A percentile compares a stretch with the other conserved stretches of the same genome.
phyloP scores from a whole-genome alignment of 2,329 filamentous ascomycete genomes.

The Xylariaceae sp. region DNA sequence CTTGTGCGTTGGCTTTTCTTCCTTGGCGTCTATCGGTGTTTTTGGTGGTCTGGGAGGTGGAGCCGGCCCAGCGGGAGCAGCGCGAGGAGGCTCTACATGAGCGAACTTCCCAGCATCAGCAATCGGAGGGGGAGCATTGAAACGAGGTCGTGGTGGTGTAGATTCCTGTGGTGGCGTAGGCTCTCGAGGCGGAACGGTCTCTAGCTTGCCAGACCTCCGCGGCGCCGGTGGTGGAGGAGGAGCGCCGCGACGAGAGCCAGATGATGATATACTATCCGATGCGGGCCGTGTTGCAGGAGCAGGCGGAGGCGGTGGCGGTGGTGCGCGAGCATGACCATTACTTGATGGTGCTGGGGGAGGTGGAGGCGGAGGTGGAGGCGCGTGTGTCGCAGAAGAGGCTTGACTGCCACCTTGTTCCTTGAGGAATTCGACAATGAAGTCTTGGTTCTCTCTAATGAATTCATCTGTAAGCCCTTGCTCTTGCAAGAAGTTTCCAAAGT shows the following conservation, averaged over 20 bases:
- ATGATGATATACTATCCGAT: conserved; percentile 33
- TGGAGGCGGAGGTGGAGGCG: conserved; percentile 42
- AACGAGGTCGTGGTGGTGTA: conserved; percentile 66
- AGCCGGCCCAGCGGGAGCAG: conserved; percentile 53
- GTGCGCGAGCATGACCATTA: conserved; percentile 35
- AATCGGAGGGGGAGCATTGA: conserved; percentile 81
- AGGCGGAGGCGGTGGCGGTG: conserved; percentile 36
- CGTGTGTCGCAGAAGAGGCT: conserved; percentile 29
- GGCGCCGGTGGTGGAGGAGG: conserved; percentile 57
- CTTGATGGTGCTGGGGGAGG: conserved; percentile 35
- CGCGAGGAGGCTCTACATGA: conserved; percentile 45
- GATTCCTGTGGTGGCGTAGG: conserved; percentile 65
- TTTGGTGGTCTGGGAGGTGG: conserved; percentile 68
- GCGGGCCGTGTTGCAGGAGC: conserved; percentile 21
- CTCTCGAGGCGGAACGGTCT: conserved; percentile 36
- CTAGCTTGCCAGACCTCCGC: conserved; percentile 53
- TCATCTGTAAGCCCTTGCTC: conserved; percentile 62
- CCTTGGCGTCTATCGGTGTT: conserved; percentile 64
- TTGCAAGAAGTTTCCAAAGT: conserved; percentile 61
- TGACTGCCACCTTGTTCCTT: conserved; percentile 49
- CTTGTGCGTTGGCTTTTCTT: conserved; percentile 48
- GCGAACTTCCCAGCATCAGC: conserved; percentile 88
- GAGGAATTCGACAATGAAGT: conserved; percentile 64
- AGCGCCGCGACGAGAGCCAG: conserved; percentile 38
- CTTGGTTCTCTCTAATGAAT: conserved; percentile 64